Conservation (phyloP, 2,329 filamentous ascomycete genomes). For the Cordyceps fumosorosea region DNA sequence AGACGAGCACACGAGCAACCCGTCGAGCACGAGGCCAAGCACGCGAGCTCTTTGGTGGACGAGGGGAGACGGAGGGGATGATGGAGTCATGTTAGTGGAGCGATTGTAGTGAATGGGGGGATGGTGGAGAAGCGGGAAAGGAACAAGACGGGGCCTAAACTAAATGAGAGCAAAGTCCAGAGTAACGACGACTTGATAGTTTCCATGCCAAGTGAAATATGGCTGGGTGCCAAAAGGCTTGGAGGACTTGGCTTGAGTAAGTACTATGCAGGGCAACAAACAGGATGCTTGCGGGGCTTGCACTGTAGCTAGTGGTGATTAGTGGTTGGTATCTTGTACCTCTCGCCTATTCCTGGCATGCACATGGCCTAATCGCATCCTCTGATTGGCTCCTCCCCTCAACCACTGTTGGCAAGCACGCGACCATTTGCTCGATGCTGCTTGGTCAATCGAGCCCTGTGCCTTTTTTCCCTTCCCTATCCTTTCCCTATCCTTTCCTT, state of each 20-base stretch:
- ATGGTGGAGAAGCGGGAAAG: not conserved
- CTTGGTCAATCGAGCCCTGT: constrained; percentile 30
- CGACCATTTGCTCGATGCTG: constrained; percentile 38
- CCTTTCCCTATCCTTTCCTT: not conserved
- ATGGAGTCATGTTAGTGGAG: not conserved
- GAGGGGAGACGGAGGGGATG: too few relatives aligned
- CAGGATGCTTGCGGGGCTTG: too few relatives aligned
- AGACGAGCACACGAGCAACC: not conserved
- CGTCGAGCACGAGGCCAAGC: constrained; percentile 17
- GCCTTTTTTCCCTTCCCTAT: constrained; percentile 1
- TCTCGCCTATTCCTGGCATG: not conserved
- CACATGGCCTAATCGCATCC: constrained; percentile 7
- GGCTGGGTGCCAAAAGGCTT: not conserved
- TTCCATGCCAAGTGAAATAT: not conserved
- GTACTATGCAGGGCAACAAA: too few relatives aligned
- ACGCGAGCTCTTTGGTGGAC: constrained; percentile 7
- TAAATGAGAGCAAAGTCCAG: too few relatives aligned
- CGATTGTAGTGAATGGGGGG: not conserved
- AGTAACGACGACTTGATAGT: too few relatives aligned
- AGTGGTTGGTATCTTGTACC: too few relatives aligned
- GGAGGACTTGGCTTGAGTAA: too few relatives aligned
- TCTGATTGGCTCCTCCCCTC: constrained; percentile 26
- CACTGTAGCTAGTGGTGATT: too few relatives aligned
- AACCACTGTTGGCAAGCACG: constrained; percentile 28
- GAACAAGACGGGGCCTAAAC: not conserved